Evolutionary conservation across 1,284 basidiomycete genomes (phyloP).

Genomic region (Boletus sp.): DNA sequence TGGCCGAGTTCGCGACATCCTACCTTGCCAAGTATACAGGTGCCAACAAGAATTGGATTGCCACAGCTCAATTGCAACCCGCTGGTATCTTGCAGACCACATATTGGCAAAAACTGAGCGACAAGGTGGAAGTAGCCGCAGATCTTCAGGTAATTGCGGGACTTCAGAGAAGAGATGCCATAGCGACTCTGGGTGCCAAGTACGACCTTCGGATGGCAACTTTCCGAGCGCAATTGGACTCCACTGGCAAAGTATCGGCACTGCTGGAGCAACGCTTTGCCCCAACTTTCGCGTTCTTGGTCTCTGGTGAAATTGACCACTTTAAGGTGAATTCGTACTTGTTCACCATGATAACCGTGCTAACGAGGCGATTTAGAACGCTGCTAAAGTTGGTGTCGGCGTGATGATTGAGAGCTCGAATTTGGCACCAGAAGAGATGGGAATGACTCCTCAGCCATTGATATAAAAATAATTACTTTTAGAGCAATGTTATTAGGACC

Average conservation of each 20-base stretch:
- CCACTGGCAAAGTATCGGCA: slow-evolving; percentile 90
- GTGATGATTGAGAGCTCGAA: slow-evolving; percentile 90
- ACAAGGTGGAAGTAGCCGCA: slow-evolving; percentile 98
- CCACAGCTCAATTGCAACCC: slow-evolving; percentile 88
- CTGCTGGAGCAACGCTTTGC: slow-evolving; percentile 95
- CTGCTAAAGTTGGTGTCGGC: slow-evolving; percentile 92
- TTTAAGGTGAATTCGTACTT: slow-evolving; percentile 66
- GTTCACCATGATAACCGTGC: slow-evolving; percentile 1
- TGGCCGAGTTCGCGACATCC: slow-evolving; percentile 74
- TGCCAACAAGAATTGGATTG: slow-evolving; percentile 80
- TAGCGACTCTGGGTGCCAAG: slow-evolving; percentile 91
- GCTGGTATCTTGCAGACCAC: slow-evolving; percentile 86
- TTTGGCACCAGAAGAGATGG: slow-evolving; percentile 79
- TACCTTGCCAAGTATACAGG: slow-evolving; percentile 87
- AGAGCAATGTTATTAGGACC: slow-evolving; percentile 26
- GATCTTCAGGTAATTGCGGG: slow-evolving; percentile 85
- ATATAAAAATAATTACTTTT: slow-evolving; percentile 32
- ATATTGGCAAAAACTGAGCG: slow-evolving; percentile 94
- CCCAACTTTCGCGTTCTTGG: slow-evolving; percentile 91
- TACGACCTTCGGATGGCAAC: slow-evolving; percentile 94
- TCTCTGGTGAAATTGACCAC: slow-evolving; percentile 98
- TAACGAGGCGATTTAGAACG: slow-evolving; percentile 54
- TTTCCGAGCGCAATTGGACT: slow-evolving; percentile 90
- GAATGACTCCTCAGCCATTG: slow-evolving; percentile 50
- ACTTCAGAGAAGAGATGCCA: slow-evolving; percentile 80